Conservation (phyloP, 2,329 filamentous ascomycete species). For the Neofusicoccum umdonicola region DNA sequence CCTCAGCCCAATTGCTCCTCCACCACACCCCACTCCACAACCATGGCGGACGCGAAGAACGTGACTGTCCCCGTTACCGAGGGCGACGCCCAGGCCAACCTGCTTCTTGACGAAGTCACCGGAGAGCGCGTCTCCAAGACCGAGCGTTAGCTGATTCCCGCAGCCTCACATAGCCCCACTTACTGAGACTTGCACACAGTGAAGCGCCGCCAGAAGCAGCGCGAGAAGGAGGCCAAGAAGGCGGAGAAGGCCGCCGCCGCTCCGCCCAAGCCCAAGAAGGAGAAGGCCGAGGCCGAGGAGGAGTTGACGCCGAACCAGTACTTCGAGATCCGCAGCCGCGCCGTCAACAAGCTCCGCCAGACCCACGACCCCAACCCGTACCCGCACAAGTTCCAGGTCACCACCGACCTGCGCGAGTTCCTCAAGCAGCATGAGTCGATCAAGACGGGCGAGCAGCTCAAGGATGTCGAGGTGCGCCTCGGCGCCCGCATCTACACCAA, state of each 20-base stretch:
- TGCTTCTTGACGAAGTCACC: slow-evolving; percentile 87
- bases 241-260: slow-evolving; percentile 74
- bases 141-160: slow-evolving; percentile 32
- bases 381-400: slow-evolving; percentile 89
- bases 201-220: slow-evolving; percentile 93
- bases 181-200: slow-evolving; percentile 54
- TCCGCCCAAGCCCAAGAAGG: slow-evolving; percentile 57
- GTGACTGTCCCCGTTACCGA: slow-evolving; percentile 64
- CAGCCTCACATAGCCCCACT: slow-evolving; percentile 23
- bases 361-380: slow-evolving; percentile 70
- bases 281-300: slow-evolving; percentile 65
- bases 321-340: slow-evolving; percentile 90
- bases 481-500: slow-evolving; percentile 89
- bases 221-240: slow-evolving; percentile 85
- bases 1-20: slow-evolving; percentile 11
- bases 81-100: slow-evolving; percentile 51
- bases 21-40: background rate
- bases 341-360: slow-evolving; percentile 72
- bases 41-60: slow-evolving; percentile 50
- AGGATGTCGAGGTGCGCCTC: slow-evolving; percentile 72
- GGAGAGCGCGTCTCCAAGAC: slow-evolving; percentile 69
- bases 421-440: slow-evolving; percentile 73
- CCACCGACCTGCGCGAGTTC: slow-evolving; percentile 79
- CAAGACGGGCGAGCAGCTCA: slow-evolving; percentile 81
- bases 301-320: slow-evolving; percentile 83